phyloP scores from a whole-genome alignment of 768 basidiomycete genomes.

The Mycena indigotica region DNA sequence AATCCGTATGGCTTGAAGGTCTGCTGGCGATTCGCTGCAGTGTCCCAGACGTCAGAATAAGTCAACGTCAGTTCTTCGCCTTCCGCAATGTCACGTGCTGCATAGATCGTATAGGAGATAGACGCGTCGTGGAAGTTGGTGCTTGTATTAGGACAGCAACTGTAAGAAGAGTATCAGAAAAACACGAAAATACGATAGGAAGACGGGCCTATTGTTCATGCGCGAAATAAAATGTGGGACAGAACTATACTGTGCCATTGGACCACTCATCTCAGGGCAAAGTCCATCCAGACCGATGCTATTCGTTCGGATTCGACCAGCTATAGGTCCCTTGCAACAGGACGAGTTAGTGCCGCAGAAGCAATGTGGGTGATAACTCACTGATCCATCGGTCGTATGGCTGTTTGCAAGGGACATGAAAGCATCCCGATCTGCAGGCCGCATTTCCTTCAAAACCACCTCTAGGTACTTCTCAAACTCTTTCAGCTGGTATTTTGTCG shows the following conservation, averaged over 20 bases:
- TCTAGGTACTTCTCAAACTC: background rate
- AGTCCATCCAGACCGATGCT: conserved; percentile 3
- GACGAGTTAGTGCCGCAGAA: too few species aligned
- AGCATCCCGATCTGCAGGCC: conserved; percentile 5
- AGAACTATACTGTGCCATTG: background rate
- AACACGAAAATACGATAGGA: background rate
- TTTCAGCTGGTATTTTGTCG: background rate
- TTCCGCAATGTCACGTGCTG: conserved; percentile 30
- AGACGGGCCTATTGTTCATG: background rate
- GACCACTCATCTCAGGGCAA: background rate
- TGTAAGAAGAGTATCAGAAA: conserved; percentile 8
- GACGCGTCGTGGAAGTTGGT: conserved; percentile 27
- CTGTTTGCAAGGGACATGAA: conserved; percentile 15
- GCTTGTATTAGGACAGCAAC: conserved; percentile 28
- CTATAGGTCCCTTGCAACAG: background rate
- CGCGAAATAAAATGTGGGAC: background rate
- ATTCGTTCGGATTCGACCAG: conserved; percentile 16
- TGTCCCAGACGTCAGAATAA: conserved; percentile 25
- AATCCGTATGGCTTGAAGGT: conserved; percentile 33
- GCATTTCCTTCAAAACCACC: background rate
- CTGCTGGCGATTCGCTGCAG: conserved; percentile 28
- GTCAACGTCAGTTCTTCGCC: conserved; percentile 37
- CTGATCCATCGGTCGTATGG: background rate
- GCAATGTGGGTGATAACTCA: too few species aligned
- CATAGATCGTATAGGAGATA: conserved; percentile 33